Evolutionary conservation across 306 rosid species (phyloP), one percentile per base, ranked within the genome.

Genomic region (Fagus sylvatica): DNA sequence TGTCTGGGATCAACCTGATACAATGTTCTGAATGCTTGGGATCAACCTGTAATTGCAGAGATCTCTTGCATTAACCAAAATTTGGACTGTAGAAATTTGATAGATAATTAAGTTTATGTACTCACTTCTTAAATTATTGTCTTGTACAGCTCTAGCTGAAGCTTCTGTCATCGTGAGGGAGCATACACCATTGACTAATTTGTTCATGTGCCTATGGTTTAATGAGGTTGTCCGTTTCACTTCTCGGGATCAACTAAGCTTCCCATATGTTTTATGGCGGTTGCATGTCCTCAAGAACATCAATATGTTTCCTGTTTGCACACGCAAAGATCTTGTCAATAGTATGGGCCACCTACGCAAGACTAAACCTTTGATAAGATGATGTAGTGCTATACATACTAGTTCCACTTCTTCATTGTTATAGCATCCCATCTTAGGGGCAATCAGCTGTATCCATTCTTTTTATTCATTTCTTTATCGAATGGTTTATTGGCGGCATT

Each of bases 321-420:
- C 89, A 36, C 98, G 99, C 77, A 96, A 96, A 82, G 99, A 96
- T 89, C 97, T 93, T 71, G 98, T 96, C 57, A 96, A 93, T 80
- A 96, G 93, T 82, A 93, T 96, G 99, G 98, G 98, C 74, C 98
- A 96, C 83, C 71, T 91, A 4, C 91, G 98, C 74, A 93, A 96
- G 88, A 94, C 97, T 33, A 96, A 87, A 86, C 98, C 98, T 56
- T 79, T 96, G 83, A 82, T 78, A 81, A 75, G 56, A 74, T 89
- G 89, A 88, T 22, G 2, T n/a, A 17, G 15, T 66, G 48, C 49
- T 3, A 3, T 66, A 17, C 49, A 39, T 8, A 66, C 28, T 7
- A 13, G 46, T 36, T 39, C 49, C 49, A 34, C 5, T 37, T 64
- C 6, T 34, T 64, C 70, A 6, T 64, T 16, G 28, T 64, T 13